Base-by-base conservation (phyloP, 2,329 filamentous ascomycete species). In the Huntiella decipiens region DNA sequence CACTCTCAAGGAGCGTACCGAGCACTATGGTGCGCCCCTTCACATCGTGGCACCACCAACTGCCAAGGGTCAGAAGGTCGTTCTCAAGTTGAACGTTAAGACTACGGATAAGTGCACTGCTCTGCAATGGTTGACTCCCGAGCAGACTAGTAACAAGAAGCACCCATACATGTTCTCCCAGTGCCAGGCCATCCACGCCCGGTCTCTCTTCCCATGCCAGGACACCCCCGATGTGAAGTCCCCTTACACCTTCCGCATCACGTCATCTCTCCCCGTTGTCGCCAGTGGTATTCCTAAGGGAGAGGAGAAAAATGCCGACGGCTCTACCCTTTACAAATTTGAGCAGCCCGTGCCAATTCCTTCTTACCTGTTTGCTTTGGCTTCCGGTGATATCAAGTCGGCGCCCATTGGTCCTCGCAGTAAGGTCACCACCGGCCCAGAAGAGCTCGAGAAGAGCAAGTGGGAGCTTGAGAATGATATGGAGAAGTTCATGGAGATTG, bases 161-260 rank as follows among this genome's bases (percentile, higher is more conserved):
- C 82, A 92, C 54, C 88, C 88, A 1, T 96, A 95, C 63, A 88
- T 96, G 78, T 96, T 96, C 66, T 92, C 84, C 38, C 91, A 96
- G 66, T 94, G 87, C 61, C 88, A 98, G 67, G 87, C 88, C 45
- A 96, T 95, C 56, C 87, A 96, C 57, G 85, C 84, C 38, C 78
- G 91, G 50, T 93, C 86, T 41, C 74, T 96, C 51, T 93, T 96
- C 61, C 91, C 91, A 5, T 96, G 88, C 63, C 88, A 96, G 65
- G 91, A 98, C 58, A 96, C 91, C 1, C 91, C 91, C 3, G 88
- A 95, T 59, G 82, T 95, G 56, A 98, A 98, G 67, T 86, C 83
- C n/a, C 92, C 86, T 1, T 86, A 87, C 62, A 77, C 79, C 51
- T 95, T 95, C 66, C 82, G 79, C 56, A 80, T 98, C 57, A 78